phyloP scores from a whole-genome alignment of 2,329 filamentous ascomycete genomes.

The Epichloe glyceriae region DNA sequence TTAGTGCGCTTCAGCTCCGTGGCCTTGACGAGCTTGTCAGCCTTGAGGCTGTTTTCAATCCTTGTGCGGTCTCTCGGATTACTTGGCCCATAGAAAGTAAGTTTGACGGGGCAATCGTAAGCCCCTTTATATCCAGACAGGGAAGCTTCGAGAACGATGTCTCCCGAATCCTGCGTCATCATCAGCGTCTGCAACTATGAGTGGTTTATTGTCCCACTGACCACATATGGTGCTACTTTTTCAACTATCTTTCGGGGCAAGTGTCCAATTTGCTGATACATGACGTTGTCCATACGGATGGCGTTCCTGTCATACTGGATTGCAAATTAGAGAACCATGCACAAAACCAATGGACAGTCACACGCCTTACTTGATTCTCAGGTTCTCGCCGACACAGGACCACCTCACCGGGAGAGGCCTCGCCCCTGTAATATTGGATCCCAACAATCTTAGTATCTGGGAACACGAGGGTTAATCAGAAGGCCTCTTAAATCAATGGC shows the following conservation, averaged over 20 bases:
- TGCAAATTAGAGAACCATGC: not conserved
- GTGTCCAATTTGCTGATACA: slow-evolving; percentile 65
- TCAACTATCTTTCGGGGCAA: slow-evolving; percentile 52
- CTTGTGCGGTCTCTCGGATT: slow-evolving; percentile 36
- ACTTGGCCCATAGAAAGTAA: slow-evolving; percentile 57
- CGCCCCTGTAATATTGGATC: slow-evolving; percentile 47
- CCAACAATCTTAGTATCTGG: slow-evolving; percentile 37
- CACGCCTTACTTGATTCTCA: slow-evolving; percentile 35
- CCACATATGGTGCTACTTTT: slow-evolving; percentile 64
- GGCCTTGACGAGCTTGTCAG: slow-evolving; percentile 48
- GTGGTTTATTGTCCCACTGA: slow-evolving; percentile 19
- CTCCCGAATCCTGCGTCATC: slow-evolving; percentile 34
- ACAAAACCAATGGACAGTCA: not conserved
- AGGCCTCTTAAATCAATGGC: not conserved
- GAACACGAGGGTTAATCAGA: not conserved
- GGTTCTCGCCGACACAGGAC: slow-evolving; percentile 54
- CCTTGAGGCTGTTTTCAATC: slow-evolving; percentile 50
- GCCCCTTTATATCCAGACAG: slow-evolving; percentile 52
- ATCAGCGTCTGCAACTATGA: not conserved
- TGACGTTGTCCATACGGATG: slow-evolving; percentile 66
- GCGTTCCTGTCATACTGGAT: slow-evolving; percentile 58
- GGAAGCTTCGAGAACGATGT: slow-evolving; percentile 53
- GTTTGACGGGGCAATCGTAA: slow-evolving; percentile 59
- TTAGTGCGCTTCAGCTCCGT: slow-evolving; percentile 43
- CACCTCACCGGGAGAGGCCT: slow-evolving; percentile 48